Conservation (phyloP, 768 basidiomycete species). For the Boletus sp. region DNA sequence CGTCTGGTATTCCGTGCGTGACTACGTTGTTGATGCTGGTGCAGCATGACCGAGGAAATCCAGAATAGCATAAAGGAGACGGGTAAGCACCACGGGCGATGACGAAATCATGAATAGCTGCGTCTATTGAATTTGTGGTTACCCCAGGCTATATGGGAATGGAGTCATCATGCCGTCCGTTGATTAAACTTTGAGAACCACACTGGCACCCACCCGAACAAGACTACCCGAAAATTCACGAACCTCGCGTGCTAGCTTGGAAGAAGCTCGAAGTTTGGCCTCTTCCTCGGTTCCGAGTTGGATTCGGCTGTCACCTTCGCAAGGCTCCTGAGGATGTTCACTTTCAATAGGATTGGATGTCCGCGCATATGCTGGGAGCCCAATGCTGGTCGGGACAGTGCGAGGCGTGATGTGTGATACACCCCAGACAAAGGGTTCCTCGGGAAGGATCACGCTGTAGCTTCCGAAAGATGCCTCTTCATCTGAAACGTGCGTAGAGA, state of each 20-base stretch:
- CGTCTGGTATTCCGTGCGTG: conserved; percentile 88
- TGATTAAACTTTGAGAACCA: neutral
- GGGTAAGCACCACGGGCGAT: conserved; percentile 74
- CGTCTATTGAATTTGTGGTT: conserved; percentile 77
- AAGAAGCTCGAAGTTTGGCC: conserved; percentile 48
- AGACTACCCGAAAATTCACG: conserved; percentile 53
- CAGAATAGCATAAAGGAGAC: conserved; percentile 75
- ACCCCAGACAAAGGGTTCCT: conserved; percentile 64
- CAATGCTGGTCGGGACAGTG: conserved; percentile 54
- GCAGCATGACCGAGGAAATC: conserved; percentile 48
- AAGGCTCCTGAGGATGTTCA: neutral
- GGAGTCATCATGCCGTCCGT: neutral
- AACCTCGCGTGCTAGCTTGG: conserved; percentile 54
- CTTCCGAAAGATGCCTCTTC: conserved; percentile 41
- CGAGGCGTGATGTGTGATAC: conserved; percentile 59
- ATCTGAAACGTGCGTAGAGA: conserved; percentile 1
- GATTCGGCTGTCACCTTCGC: conserved; percentile 38
- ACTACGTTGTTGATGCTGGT: conserved; percentile 85
- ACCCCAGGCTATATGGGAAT: conserved; percentile 50
- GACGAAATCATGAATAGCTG: conserved; percentile 69
- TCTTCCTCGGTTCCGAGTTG: conserved; percentile 55
- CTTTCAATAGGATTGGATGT: neutral
- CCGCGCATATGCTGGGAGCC: conserved; percentile 51
- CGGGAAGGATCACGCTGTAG: conserved; percentile 63
- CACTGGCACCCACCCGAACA: conserved; percentile 50